Percentiles rank a stretch among this genome's conserved stretches.
Conservation (phyloP, 1,139 yeast genomes). For the Yamadazyma dendronema region DNA sequence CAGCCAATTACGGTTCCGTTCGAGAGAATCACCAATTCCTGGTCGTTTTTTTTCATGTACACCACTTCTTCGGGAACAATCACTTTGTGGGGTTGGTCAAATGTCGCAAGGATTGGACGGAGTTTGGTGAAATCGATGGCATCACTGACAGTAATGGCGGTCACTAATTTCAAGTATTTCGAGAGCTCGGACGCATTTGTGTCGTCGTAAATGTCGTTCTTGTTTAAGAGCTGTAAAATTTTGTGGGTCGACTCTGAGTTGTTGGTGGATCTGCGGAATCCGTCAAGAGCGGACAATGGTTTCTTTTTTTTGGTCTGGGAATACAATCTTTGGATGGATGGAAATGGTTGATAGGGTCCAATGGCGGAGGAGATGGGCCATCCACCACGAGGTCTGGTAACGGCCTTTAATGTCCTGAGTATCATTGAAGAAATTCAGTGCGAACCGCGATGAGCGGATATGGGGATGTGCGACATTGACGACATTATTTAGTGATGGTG, state of each 20-base stretch:
- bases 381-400: too few relatives aligned
- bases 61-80: constrained; percentile 76
- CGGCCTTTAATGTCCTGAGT: too few relatives aligned
- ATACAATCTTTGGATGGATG: background rate
- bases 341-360: too few relatives aligned
- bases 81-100: constrained; percentile 17
- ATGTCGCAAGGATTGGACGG: constrained; percentile 1
- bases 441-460: too few relatives aligned
- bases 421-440: too few relatives aligned
- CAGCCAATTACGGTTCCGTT: constrained; percentile 82
- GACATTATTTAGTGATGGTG: too few relatives aligned
- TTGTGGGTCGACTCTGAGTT: constrained; percentile 13
- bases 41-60: constrained; percentile 20
- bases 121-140: constrained; percentile 12
- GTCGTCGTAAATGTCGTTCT: constrained; percentile 7
- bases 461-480: too few relatives aligned
- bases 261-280: constrained; percentile 17
- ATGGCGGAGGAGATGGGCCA: too few relatives aligned
- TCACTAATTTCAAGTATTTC: constrained; percentile 13
- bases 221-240: constrained; percentile 13
- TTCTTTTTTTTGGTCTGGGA: constrained; percentile 15
- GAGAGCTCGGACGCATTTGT: constrained; percentile 9
- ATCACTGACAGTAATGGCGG: constrained; percentile 16
- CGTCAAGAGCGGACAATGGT: constrained; percentile 15
- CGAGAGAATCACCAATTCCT: constrained; percentile 30